Conservation (phyloP, 371 early-diverging fungal genomes). For the Syncephalastrum monosporum region DNA sequence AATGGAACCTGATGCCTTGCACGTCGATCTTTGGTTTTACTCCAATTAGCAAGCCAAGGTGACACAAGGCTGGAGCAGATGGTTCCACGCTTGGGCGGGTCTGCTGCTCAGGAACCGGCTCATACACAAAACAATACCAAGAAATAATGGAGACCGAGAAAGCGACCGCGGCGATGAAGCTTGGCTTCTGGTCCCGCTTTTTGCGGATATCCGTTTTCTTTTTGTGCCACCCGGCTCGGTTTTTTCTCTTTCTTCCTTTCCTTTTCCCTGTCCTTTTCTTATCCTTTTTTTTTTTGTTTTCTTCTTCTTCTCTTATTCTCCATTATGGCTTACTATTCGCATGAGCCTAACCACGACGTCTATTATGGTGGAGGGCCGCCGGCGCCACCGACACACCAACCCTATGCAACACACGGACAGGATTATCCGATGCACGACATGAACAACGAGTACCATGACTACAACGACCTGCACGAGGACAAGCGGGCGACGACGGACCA, state of each 20-base stretch:
- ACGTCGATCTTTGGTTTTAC: too few species aligned
- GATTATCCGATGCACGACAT: conserved; percentile 5
- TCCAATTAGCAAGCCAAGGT: too few species aligned
- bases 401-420: conserved; percentile 5
- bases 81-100: too few species aligned
- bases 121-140: too few species aligned
- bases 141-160: too few species aligned
- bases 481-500: conserved; percentile 1
- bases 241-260: conserved; percentile 6
- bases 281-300: conserved; percentile 4
- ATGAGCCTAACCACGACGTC: conserved; percentile 6
- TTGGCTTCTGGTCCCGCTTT: too few species aligned
- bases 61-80: too few species aligned
- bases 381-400: conserved; percentile 13
- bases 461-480: neutral
- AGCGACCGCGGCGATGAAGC: too few species aligned
- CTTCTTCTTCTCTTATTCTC: conserved; percentile 5
- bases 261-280: conserved; percentile 6
- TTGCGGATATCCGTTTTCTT: too few species aligned
- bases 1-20: too few species aligned
- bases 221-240: too few species aligned
- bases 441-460: conserved; percentile 7
- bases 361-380: conserved; percentile 1
- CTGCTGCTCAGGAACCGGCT: too few species aligned
- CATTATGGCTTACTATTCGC: conserved; percentile 17